A percentile compares a stretch with the other conserved stretches of the same genome.
phyloP scores from a whole-genome alignment of 139 green algal species.

The Desmodesmus armatus region DNA sequence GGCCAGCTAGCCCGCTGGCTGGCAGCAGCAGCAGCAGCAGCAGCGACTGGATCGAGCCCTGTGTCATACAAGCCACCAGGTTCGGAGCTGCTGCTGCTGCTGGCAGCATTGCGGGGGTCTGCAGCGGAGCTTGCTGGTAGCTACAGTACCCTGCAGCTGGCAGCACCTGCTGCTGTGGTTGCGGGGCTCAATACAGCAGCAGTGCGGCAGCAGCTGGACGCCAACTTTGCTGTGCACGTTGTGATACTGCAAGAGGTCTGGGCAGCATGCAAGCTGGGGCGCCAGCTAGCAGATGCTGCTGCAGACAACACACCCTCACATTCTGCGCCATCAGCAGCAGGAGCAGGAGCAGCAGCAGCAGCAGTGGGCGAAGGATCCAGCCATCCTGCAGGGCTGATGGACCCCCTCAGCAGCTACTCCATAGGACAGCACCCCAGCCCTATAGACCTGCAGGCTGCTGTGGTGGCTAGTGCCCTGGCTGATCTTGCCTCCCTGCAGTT shows the following conservation, averaged over 20 bases:
- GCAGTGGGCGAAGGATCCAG: neutral
- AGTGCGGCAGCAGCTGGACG: conserved; percentile 31
- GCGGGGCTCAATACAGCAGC: conserved; percentile 17
- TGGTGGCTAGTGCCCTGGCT: conserved; percentile 9
- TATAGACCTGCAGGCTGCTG: neutral
- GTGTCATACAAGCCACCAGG: neutral
- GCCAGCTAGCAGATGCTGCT: conserved; percentile 1
- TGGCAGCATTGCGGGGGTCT: neutral
- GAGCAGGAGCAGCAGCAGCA: conserved; percentile 7
- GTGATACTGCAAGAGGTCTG: neutral
- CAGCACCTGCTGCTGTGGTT: neutral
- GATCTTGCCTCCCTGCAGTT: conserved; percentile 16
- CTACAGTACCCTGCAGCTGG: neutral
- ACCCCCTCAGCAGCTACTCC: neutral
- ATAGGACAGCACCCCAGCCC: neutral
- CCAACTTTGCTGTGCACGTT: conserved; percentile 21
- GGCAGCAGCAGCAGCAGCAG: neutral
- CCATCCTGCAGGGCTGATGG: neutral
- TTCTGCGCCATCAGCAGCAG: neutral
- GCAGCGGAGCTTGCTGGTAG: neutral
- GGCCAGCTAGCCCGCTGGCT: neutral
- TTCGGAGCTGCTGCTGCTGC: neutral
- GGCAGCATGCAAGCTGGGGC: too few relatives aligned
- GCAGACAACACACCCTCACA: neutral
- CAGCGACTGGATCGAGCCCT: too few relatives aligned